Evolutionary conservation across 164 flowering plant genomes (phyloP).

Genomic region (Magnolia kwangsiensis): DNA sequence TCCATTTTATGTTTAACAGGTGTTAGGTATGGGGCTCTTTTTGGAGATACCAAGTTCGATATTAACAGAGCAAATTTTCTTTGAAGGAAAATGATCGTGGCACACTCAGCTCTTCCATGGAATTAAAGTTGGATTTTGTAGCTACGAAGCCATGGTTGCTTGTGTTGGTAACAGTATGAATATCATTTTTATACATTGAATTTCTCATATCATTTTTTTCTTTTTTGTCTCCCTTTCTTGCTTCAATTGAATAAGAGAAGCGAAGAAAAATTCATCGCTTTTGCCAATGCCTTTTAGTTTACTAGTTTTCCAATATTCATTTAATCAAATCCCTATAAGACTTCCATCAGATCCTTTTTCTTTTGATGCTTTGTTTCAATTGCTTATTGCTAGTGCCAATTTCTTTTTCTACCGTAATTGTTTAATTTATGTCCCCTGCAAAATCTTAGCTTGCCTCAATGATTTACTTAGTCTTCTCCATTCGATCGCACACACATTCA

Average conservation of each 20-base stretch:
- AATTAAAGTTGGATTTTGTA: not conserved
- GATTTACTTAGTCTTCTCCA: not conserved
- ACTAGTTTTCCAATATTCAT: too few species aligned
- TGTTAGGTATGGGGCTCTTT: not conserved
- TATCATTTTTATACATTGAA: not conserved
- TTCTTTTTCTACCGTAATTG: not conserved
- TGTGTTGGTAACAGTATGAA: too few species aligned
- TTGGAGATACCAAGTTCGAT: not conserved
- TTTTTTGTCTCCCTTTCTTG: not conserved
- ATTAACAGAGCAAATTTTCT: not conserved
- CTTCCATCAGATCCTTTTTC: not conserved
- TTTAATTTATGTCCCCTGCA: not conserved
- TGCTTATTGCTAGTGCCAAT: not conserved
- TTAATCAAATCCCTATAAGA: not conserved
- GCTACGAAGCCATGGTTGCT: not conserved
- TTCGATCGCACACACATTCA: too few species aligned
- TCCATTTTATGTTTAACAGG: constrained; percentile 1
- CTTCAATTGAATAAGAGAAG: not conserved
- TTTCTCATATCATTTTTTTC: not conserved
- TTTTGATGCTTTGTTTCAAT: not conserved
- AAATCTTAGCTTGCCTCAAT: not conserved
- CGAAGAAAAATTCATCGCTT: not conserved
- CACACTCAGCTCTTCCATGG: not conserved
- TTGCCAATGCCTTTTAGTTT: too few species aligned
- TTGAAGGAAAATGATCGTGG: not conserved